Percentiles rank a stretch among this genome's conserved stretches.
These are phyloP conservation scores for Babesia ovata DNA, from an alignment of 169 alveolate genomes.

Conservation along the genomic window DNA sequence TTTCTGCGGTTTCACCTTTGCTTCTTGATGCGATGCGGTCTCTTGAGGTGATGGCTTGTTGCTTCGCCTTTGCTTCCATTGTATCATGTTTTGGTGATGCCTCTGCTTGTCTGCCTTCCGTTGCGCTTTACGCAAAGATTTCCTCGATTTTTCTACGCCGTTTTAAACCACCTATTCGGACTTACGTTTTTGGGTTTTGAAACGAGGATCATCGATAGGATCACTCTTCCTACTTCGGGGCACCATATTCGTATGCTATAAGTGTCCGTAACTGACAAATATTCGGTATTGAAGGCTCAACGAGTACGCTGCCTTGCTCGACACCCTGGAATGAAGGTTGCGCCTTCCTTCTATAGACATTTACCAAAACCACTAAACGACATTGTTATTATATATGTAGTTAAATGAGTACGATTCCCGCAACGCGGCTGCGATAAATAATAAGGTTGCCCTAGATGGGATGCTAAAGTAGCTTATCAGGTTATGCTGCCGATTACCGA, in stretches of 20 bases:
- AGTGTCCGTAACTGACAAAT: background rate
- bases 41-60: background rate
- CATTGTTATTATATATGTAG: too few species aligned
- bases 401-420: too few species aligned
- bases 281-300: background rate
- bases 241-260: background rate
- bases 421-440: too few species aligned
- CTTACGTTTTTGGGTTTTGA: constrained; percentile 11
- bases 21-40: background rate
- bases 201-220: constrained; percentile 34
- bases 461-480: too few species aligned
- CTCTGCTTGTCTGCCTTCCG: constrained; percentile 65
- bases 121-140: constrained; percentile 59
- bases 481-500: too few species aligned
- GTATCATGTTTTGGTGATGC: constrained; percentile 63
- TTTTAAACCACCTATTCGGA: background rate
- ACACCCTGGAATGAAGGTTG: background rate
- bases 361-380: too few species aligned
- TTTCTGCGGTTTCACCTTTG: constrained; percentile 2
- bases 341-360: background rate
- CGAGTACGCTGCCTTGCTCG: too few species aligned
- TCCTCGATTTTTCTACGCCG: constrained; percentile 36
- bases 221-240: background rate
- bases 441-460: too few species aligned
- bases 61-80: constrained; percentile 58